Percentiles rank a stretch among this genome's conserved stretches.
These are phyloP conservation scores for Eucalyptus marginata DNA, from an alignment of 345 rosid species.

Conservation along the genomic window DNA sequence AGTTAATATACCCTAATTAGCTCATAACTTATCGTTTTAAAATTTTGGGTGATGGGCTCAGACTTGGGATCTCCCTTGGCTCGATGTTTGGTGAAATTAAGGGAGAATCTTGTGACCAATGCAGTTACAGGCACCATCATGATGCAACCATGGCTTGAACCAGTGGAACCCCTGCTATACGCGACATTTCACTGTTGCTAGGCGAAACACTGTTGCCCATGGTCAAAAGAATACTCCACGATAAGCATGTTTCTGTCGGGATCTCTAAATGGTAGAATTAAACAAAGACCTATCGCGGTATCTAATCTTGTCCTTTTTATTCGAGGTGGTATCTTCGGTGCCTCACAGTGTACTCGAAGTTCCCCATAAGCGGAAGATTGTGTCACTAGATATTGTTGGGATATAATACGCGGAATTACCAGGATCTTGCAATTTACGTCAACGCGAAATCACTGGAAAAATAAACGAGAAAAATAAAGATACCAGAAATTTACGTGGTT, in stretches of 20 bases:
- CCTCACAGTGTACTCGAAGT: neutral
- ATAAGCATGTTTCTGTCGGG: neutral
- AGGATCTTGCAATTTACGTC: too few relatives aligned
- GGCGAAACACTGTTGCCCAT: neutral
- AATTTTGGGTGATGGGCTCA: neutral
- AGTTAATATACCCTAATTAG: neutral
- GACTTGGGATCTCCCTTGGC: too few relatives aligned
- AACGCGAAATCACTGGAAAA: too few relatives aligned
- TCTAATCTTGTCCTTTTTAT: neutral
- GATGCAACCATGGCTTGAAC: too few relatives aligned
- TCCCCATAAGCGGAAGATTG: neutral
- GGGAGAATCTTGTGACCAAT: too few relatives aligned
- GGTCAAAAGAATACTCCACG: neutral
- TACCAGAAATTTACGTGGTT: too few relatives aligned
- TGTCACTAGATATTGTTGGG: neutral
- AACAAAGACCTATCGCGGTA: neutral
- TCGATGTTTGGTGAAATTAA: too few relatives aligned
- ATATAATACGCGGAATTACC: too few relatives aligned
- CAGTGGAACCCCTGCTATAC: too few relatives aligned
- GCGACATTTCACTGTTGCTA: neutral
- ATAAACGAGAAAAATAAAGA: too few relatives aligned
- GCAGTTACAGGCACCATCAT: too few relatives aligned
- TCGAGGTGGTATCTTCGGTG: neutral
- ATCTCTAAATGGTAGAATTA: neutral
- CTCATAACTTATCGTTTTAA: too few relatives aligned